A percentile compares a stretch with the other conserved stretches of the same genome.
phyloP scores from a whole-genome alignment of 192 early-diverging fungal genomes.

The Geranomyces michiganensis region DNA sequence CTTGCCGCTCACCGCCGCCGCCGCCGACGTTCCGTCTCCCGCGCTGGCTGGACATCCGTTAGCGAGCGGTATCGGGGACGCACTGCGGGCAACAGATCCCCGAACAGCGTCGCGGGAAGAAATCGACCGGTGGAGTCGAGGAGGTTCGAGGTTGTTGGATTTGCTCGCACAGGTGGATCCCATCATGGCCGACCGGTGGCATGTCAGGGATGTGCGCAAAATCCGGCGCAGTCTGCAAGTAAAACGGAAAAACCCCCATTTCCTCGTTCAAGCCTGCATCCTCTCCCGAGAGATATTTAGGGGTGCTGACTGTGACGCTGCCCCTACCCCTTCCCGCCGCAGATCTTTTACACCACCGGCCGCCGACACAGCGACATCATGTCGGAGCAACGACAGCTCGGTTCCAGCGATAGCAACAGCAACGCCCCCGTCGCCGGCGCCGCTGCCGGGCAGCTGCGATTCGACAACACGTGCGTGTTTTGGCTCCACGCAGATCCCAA shows the following conservation, averaged over 20 bases:
- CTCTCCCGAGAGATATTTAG: too few relatives aligned
- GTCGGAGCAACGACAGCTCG: constrained; percentile 64
- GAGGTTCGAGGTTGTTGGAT: constrained; percentile 60
- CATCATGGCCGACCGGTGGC: constrained; percentile 77
- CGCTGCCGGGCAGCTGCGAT: constrained; percentile 15
- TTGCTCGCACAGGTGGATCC: constrained; percentile 77
- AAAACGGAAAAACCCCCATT: background rate
- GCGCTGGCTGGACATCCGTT: constrained; percentile 12
- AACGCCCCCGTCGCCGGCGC: too few relatives aligned
- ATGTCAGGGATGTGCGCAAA: constrained; percentile 83
- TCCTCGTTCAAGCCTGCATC: too few relatives aligned
- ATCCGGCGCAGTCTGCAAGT: constrained; percentile 88
- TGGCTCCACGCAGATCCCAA: constrained; percentile 83
- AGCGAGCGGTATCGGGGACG: constrained; percentile 18
- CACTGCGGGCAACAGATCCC: constrained; percentile 29
- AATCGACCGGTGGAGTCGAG: background rate
- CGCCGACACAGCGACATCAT: constrained; percentile 74
- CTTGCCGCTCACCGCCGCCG: too few relatives aligned
- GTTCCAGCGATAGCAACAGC: too few relatives aligned
- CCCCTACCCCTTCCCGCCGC: background rate
- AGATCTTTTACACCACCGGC: constrained; percentile 74
- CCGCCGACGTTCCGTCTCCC: background rate
- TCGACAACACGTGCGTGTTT: constrained; percentile 71
- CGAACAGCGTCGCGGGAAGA: constrained; percentile 3
- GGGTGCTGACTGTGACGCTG: background rate